Percentiles rank a stretch among this genome's conserved stretches.
These are phyloP conservation scores for Bodo saltans DNA, from an alignment of 78 protist species.

Conservation along the genomic window DNA sequence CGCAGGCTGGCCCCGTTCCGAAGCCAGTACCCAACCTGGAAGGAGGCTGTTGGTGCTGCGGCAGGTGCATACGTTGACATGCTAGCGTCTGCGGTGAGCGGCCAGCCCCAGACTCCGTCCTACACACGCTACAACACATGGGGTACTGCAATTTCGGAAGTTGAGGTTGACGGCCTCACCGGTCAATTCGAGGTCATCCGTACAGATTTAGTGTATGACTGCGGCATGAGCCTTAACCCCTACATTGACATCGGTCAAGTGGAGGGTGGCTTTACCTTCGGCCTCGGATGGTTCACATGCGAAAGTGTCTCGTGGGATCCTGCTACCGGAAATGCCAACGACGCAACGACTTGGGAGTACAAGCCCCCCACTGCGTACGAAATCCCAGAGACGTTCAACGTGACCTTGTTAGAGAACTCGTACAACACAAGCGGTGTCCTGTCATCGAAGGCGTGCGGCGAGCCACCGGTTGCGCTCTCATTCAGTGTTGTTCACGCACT, in stretches of 20 bases:
- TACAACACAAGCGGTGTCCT: conserved; percentile 70
- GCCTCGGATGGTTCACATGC: conserved; percentile 73
- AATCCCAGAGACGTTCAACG: conserved; percentile 71
- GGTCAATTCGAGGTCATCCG: conserved; percentile 73
- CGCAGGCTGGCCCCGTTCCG: conserved; percentile 64
- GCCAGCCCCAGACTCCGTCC: not conserved
- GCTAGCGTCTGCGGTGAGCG: not conserved
- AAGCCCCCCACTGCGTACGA: conserved; percentile 57
- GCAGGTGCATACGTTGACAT: conserved; percentile 56
- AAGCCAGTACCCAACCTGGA: conserved; percentile 14
- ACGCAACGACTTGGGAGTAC: conserved; percentile 47
- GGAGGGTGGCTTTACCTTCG: conserved; percentile 87
- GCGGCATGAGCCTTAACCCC: conserved; percentile 88
- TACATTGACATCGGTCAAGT: conserved; percentile 50
- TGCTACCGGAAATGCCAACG: not conserved
- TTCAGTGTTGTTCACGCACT: conserved; percentile 70
- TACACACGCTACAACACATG: conserved; percentile 59
- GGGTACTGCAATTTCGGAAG: conserved; percentile 82
- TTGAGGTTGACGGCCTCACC: conserved; percentile 78
- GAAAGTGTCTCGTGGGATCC: conserved; percentile 69
- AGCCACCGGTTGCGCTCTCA: conserved; percentile 86
- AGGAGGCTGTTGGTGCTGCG: conserved; percentile 52
- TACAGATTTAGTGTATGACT: conserved; percentile 87
- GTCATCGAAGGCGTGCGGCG: conserved; percentile 79
- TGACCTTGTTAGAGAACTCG: conserved; percentile 55